Evolutionary conservation across 371 early-diverging fungal genomes (phyloP), one percentile per base, ranked within the genome.

Genomic region (Chytridium lagenaria): DNA sequence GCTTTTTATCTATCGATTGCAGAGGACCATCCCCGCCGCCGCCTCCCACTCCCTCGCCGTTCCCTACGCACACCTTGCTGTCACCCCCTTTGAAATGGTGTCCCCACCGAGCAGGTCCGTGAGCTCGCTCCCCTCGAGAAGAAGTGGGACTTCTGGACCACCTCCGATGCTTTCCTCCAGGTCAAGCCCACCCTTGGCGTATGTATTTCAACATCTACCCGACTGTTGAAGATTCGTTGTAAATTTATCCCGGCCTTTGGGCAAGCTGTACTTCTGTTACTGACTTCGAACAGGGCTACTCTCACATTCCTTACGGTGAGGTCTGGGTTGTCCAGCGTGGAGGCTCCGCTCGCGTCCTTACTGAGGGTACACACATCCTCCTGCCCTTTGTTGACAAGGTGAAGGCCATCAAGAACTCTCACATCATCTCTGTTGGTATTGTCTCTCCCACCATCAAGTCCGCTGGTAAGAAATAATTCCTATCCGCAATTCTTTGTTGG

Each of bases 141-240:
- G 80, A 75, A 77, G 52, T 85, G 85, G 85, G 85, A 85, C 71
- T 85, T 85, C 73, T 85, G 85, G 85, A 83, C 85, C 36, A 80
- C 85, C 52, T 76, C 77, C 33, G 79, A 80, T 44, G 82, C 83
- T 44, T 83, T 83, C 73, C 65, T 68, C 51, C 75, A 59, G 37
- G 59, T 65, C 36, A 80, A 76, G 75, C 82, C 82, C 44, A 78
- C 70, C 23, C 66, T 76, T 44, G 73, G 76, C 16, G 81, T 83
- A 72, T 69, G 76, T 70, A 15, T 61, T 23, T 55, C 7, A 44
- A 7, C 44, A 44, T 19, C 7, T 7, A 44, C 44, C 44, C 44
- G 19, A 44, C 44, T 19, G 19, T n/a, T n/a, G n/a, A n/a, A n/a
- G n/a, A n/a, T n/a, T n/a, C n/a, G n/a, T n/a, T 12, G 68, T 26